phyloP scores from a whole-genome alignment of 164 flowering plant genomes.

The Vitis cinerea region DNA sequence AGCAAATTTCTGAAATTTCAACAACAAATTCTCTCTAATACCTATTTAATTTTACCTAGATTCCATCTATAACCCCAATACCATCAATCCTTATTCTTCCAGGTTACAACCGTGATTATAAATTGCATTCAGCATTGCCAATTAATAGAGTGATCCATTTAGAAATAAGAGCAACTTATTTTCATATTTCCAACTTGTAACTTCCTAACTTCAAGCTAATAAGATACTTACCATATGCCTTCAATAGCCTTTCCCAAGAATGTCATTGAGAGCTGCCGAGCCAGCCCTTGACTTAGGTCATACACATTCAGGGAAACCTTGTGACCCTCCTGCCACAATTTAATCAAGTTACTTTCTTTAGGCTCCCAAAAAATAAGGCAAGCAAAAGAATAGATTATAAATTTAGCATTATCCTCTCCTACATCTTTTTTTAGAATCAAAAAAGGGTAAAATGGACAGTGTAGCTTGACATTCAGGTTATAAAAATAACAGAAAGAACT shows the following conservation, averaged over 20 bases:
- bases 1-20: no score
- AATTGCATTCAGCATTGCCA: no score
- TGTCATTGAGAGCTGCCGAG: conserved; percentile 77
- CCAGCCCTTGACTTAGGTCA: conserved; percentile 91
- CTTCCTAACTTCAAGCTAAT: background rate
- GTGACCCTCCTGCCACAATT: conserved; percentile 61
- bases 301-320: conserved; percentile 77
- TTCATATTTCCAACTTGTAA: background rate
- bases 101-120: no score
- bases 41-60: no score
- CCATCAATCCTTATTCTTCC: no score
- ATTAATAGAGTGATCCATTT: no score
- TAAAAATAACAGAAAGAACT: background rate
- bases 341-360: background rate
- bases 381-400: background rate
- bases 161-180: no score
- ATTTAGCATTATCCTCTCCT: background rate
- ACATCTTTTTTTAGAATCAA: no score
- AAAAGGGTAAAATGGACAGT: background rate
- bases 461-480: no score
- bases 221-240: conserved; percentile 69
- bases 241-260: conserved; percentile 91
- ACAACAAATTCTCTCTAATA: no score
- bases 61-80: no score
- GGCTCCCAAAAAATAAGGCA: background rate